phyloP scores from a whole-genome alignment of 208 protist genomes.

The Leishmania arabica region DNA sequence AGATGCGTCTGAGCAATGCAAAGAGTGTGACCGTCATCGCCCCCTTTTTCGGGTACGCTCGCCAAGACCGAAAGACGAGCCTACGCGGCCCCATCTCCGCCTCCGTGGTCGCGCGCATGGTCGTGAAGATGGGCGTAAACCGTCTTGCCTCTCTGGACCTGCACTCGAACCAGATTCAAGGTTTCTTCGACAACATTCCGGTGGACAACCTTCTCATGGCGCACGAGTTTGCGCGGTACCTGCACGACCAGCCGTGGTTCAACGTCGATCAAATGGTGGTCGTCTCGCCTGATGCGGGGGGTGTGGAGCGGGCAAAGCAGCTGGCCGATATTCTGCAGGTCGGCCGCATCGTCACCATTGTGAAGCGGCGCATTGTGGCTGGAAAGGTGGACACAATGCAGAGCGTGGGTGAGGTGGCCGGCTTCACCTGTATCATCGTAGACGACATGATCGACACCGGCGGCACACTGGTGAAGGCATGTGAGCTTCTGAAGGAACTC shows the following conservation, averaged over 20 bases:
- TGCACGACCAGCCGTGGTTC: slow-evolving; percentile 76
- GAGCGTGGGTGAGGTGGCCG: slow-evolving; percentile 94
- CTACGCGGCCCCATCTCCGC: slow-evolving; percentile 94
- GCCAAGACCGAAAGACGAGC: slow-evolving; percentile 95
- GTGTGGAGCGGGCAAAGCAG: slow-evolving; percentile 91
- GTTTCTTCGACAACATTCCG: slow-evolving; percentile 95
- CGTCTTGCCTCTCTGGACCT: slow-evolving; percentile 94
- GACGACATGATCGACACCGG: slow-evolving; percentile 98
- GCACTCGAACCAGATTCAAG: slow-evolving; percentile 95
- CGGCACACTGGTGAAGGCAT: slow-evolving; percentile 92
- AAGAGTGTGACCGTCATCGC: slow-evolving; percentile 92
- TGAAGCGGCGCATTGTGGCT: slow-evolving; percentile 88
- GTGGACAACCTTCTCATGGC: slow-evolving; percentile 92
- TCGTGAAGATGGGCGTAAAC: slow-evolving; percentile 90
- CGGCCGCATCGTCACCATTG: slow-evolving; percentile 94
- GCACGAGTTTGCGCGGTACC: slow-evolving; percentile 82
- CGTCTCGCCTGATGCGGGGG: slow-evolving; percentile 96
- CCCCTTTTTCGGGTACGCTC: slow-evolving; percentile 95
- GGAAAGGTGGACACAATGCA: slow-evolving; percentile 90
- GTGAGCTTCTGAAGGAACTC: slow-evolving; percentile 89
- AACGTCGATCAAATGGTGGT: slow-evolving; percentile 81
- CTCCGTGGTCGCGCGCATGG: slow-evolving; percentile 90
- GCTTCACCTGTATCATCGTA: slow-evolving; percentile 93
- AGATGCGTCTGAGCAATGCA: slow-evolving; percentile 89
- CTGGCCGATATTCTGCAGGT: slow-evolving; percentile 91